phyloP scores from a whole-genome alignment of 2,329 filamentous ascomycete genomes.

The Penicillium sp. region DNA sequence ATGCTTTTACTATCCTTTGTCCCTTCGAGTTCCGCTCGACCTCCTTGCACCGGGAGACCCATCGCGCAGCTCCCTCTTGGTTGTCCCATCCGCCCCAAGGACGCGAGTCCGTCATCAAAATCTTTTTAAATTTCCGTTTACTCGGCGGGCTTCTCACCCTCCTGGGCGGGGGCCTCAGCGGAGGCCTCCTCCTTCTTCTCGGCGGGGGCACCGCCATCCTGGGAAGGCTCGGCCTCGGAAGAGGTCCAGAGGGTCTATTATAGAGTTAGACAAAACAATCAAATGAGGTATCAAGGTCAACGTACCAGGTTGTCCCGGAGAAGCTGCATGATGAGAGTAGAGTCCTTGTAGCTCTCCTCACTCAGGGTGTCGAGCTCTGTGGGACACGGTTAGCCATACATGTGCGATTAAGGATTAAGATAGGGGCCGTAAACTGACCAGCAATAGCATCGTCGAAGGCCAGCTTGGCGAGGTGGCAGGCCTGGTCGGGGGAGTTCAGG shows the following conservation, averaged over 20 bases:
- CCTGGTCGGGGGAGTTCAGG: slow-evolving; percentile 96
- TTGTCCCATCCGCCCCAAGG: slow-evolving; percentile 27
- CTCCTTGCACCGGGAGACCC: slow-evolving; percentile 16
- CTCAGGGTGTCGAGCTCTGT: slow-evolving; percentile 92
- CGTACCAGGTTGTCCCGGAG: slow-evolving; percentile 93
- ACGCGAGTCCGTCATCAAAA: slow-evolving; percentile 39
- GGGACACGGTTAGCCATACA: slow-evolving; percentile 29
- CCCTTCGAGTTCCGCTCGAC: slow-evolving; percentile 17
- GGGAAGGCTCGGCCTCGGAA: slow-evolving; percentile 87
- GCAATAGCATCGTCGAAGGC: slow-evolving; percentile 97
- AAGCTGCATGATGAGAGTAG: slow-evolving; percentile 97
- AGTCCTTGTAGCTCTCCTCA: slow-evolving; percentile 99
- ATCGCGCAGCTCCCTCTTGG: slow-evolving; percentile 21
- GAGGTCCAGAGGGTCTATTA: slow-evolving; percentile 96
- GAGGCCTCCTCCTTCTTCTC: no score
- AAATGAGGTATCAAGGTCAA: slow-evolving; percentile 13
- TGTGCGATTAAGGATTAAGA: neutral
- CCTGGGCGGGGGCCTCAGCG: slow-evolving; percentile 42
- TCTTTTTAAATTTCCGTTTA: slow-evolving; percentile 42
- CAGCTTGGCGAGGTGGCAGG: slow-evolving; percentile 96
- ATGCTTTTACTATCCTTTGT: slow-evolving; percentile 9
- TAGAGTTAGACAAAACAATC: slow-evolving; percentile 30
- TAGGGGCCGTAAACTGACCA: slow-evolving; percentile 52
- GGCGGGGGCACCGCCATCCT: slow-evolving; percentile 50
- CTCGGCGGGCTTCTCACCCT: slow-evolving; percentile 50